Evolutionary conservation across 2,329 filamentous ascomycete genomes (phyloP), one percentile per base, ranked within the genome.

Genomic region (Alternaria gansuensis): DNA sequence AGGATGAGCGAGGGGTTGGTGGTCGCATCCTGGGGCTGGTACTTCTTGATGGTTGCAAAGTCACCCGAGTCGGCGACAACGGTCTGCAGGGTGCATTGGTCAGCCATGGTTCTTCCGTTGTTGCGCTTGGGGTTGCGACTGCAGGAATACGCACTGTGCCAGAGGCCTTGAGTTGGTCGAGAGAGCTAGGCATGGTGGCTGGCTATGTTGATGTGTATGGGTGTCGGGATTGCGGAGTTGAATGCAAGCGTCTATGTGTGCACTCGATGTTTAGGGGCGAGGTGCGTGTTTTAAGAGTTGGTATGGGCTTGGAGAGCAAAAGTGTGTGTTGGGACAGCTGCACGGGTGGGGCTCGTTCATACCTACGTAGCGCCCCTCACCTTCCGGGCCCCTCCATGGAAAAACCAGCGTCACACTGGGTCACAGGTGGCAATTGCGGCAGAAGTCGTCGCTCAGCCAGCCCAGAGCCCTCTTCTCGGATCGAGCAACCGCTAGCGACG

Each of bases 11-110:
- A 98, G 61, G 95, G 95, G 89, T 99, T 99, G 85, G 95, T 99
- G 81, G 95, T 99, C 78, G 95, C 95, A 91, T 99, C 95, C 87
- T 99, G 93, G 68, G 95, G 95, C 89, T 97, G 96, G 89, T 99
- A 99, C 86, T 98, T 97, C 85, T 86, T 93, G 81, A 99, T 99
- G 81, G 93, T 93, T 88, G 83, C 80, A 70, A 82, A 81, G 77
- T 84, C 90, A 89, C 93, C 95, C 82, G 94, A 97, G 85, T 98
- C 95, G 81, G 91, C 94, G 81, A 98, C 95, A 78, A 98, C 95
- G 67, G 92, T 90, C 92, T 95, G 77, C 11, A 54, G 17, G 51
- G 41, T 34, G 17, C 29, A n/a, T 67, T 36, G 66, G 60, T 54
- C 53, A 36, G 44, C 46, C 29, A 40, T 17, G 34, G 40, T 53